Conservation (phyloP, 169 alveolate genomes). For the Plasmodium knowlesi region DNA sequence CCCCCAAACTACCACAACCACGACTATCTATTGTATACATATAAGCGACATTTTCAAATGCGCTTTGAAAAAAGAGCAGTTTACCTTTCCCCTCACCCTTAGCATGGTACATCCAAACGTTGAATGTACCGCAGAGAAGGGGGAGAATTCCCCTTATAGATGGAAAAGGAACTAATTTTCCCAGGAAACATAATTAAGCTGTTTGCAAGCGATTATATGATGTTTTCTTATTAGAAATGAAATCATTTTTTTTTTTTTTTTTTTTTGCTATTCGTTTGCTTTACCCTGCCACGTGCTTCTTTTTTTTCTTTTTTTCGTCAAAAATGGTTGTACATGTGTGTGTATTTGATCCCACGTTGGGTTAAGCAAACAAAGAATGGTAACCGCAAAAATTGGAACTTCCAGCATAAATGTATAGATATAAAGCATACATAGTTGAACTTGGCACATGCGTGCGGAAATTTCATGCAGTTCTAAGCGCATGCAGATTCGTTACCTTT, state of each 20-base stretch:
- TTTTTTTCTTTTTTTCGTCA: too few relatives aligned
- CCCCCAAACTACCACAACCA: too few relatives aligned
- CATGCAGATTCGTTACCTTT: not conserved
- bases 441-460: not conserved
- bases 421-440: not conserved
- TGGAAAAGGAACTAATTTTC: not conserved
- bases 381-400: not conserved
- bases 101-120: not conserved
- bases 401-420: not conserved
- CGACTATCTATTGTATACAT: not conserved
- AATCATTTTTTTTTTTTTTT: not conserved
- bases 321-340: not conserved
- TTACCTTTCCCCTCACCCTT: not conserved
- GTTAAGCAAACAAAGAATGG: not conserved
- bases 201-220: not conserved
- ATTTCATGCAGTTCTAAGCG: not conserved
- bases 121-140: not conserved
- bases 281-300: not conserved
- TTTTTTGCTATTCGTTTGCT: not conserved
- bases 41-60: not conserved
- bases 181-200: not conserved
- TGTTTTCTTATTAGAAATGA: not conserved
- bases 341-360: not conserved
- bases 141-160: not conserved
- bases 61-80: not conserved